Base-by-base conservation (phyloP, 257 asterid genomes). In the Salvia hispanica region DNA sequence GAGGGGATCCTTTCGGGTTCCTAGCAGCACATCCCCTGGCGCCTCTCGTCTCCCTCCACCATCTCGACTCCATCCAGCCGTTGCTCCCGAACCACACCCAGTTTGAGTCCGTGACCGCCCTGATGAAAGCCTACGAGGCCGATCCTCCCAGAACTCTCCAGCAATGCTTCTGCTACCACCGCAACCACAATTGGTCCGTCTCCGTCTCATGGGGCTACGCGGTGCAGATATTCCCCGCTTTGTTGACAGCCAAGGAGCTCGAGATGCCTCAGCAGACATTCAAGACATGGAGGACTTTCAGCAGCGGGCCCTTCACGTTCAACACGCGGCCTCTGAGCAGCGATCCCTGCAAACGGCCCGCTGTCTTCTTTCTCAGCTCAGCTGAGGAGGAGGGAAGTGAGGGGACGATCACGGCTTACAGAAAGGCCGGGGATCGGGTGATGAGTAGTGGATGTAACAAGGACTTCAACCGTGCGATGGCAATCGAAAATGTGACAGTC, bases 41-140 rank as follows among this genome's bases (percentile, higher is more conserved):
- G 6, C 95, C 97, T 0, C 81, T 88, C 2, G 92, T 93, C 5
- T 90, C 98, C 1, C 94, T 93, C 51, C 98, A 93, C 82, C 98
- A 92, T 74, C 90, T 88, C 31, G 96, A 86, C 75, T 36, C 58
- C 7, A 87, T 92, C 5, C 46, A 69, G 7, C 75, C 95, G 0
- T 64, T 92, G 74, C 88, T 92, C 56, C 95, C 95, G 0, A 78
- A 79, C 74, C 74, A 58, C 39, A 79, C 89, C 4, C 96, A 78
- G 64, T 76, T 84, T 9, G 81, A 84, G 12, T 86, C 98, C 0
- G n/a, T 90, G 34, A 58, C 14, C 36, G 65, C 79, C 47, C 77
- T 93, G 5, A 72, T 81, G 77, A 47, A 64, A 39, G 92, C 98
- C 4, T 84, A 86, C 64, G 67, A 70, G 18, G 55, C 54, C 1